Evolutionary conservation across 164 flowering plant genomes (phyloP).

Genomic region (Sedum album): DNA sequence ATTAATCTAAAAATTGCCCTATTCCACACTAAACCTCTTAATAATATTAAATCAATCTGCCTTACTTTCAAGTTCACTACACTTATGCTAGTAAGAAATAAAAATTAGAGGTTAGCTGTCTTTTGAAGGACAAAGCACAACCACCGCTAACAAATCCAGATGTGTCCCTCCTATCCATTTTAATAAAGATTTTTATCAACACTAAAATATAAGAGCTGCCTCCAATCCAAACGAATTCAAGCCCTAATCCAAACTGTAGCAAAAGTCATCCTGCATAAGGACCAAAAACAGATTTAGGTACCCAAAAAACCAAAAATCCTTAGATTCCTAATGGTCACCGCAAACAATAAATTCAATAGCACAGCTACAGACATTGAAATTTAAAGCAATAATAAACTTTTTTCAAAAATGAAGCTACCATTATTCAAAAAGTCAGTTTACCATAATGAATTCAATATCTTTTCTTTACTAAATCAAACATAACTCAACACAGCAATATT

Average conservation of each 20-base stretch:
- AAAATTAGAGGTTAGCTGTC: constrained; percentile 38
- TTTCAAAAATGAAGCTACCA: neutral
- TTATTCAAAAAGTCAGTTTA: too few relatives aligned
- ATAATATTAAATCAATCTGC: constrained; percentile 31
- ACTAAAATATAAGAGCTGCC: neutral
- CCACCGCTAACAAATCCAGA: constrained; percentile 99
- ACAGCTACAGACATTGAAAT: neutral
- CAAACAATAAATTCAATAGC: neutral
- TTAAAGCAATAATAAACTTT: too few relatives aligned
- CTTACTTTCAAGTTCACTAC: constrained; percentile 45
- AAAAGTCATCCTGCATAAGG: neutral
- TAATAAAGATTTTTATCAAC: constrained; percentile 9
- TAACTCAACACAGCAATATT: too few relatives aligned
- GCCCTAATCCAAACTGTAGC: neutral
- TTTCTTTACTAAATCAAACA: neutral
- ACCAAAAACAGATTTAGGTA: too few relatives aligned
- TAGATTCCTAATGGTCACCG: neutral
- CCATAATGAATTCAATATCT: too few relatives aligned
- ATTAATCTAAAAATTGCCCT: constrained; percentile 22
- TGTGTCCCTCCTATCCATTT: constrained; percentile 89
- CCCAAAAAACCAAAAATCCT: neutral
- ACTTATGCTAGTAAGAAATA: constrained; percentile 10
- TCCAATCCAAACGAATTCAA: neutral
- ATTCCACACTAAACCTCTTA: constrained; percentile 20
- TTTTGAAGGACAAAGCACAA: constrained; percentile 24